Evolutionary conservation across 2,329 filamentous ascomycete genomes (phyloP).

Genomic region (Trematosphaeria pertusa): DNA sequence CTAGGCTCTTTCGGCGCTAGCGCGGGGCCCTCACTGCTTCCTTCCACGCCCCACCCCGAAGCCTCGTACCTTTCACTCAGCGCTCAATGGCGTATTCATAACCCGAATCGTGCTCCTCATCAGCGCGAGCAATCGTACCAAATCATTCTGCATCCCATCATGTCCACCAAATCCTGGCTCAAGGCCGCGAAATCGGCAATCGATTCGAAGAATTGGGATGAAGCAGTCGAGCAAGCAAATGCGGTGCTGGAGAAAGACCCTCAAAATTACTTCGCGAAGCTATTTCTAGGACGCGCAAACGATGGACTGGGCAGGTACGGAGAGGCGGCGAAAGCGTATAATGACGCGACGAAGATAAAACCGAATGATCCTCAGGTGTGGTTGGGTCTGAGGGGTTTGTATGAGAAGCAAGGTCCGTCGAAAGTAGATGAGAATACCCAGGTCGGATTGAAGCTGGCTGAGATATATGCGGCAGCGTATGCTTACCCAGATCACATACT

Average conservation of each 20-base stretch:
- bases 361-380: slow-evolving; percentile 82
- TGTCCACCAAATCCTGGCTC: slow-evolving; percentile 70
- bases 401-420: slow-evolving; percentile 74
- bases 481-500: neutral
- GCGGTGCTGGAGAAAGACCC: slow-evolving; percentile 74
- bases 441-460: slow-evolving; percentile 75
- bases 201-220: slow-evolving; percentile 79
- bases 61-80: slow-evolving; percentile 17
- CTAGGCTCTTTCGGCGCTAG: slow-evolving; percentile 27
- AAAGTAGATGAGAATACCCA: slow-evolving; percentile 77
- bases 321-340: slow-evolving; percentile 79
- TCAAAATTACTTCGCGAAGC: slow-evolving; percentile 82
- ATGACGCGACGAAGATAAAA: slow-evolving; percentile 73
- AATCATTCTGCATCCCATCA: slow-evolving; percentile 12
- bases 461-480: slow-evolving; percentile 67
- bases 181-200: slow-evolving; percentile 83
- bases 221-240: slow-evolving; percentile 73
- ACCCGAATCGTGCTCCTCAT: slow-evolving; percentile 17
- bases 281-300: slow-evolving; percentile 86
- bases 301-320: slow-evolving; percentile 76
- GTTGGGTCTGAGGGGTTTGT: slow-evolving; percentile 87
- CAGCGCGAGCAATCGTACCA: slow-evolving; percentile 7
- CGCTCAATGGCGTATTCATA: slow-evolving; percentile 30
- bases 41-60: slow-evolving; percentile 16
- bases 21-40: slow-evolving; percentile 33